Evolutionary conservation across 768 basidiomycete genomes (phyloP).

Genomic region (Leccinum fibrillosum): DNA sequence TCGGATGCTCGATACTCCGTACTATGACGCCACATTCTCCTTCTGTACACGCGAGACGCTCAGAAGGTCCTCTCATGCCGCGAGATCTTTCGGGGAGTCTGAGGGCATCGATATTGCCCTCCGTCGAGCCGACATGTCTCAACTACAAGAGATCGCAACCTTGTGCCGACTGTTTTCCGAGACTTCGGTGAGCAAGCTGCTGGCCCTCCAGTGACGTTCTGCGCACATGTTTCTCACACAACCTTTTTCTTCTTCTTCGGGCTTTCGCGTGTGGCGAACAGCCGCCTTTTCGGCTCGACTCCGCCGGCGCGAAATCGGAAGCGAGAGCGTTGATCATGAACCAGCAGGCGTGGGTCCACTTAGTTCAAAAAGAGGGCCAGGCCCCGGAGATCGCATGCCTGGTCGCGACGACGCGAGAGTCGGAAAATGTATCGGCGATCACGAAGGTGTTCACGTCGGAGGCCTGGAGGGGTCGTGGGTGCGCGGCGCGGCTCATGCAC

Average conservation of each 20-base stretch:
- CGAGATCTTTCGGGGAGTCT: not conserved
- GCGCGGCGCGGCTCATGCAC: conserved; percentile 60
- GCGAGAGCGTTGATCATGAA: conserved; percentile 47
- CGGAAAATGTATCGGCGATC: conserved; percentile 53
- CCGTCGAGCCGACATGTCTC: conserved; percentile 32
- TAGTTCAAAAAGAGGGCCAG: conserved; percentile 27
- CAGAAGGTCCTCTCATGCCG: conserved; percentile 1
- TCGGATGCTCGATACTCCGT: conserved; percentile 38
- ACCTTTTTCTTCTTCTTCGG: not conserved
- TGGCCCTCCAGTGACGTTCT: not conserved
- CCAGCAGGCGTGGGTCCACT: conserved; percentile 58
- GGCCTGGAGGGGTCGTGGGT: conserved; percentile 48
- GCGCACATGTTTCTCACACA: not conserved
- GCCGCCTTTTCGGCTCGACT: conserved; percentile 46
- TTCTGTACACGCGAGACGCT: conserved; percentile 50
- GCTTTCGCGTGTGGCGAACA: conserved; percentile 18
- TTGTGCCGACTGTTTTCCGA: conserved; percentile 56
- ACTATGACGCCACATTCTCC: conserved; percentile 61
- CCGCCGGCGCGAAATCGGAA: conserved; percentile 32
- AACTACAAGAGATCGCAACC: conserved; percentile 35
- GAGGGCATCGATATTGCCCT: conserved; percentile 25
- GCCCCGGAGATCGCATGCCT: conserved; percentile 54
- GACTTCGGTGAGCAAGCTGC: conserved; percentile 49
- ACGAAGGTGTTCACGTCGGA: conserved; percentile 70
- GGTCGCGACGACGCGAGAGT: conserved; percentile 66